phyloP scores from a whole-genome alignment of 768 basidiomycete species.

The Coprinopsis strossmayeri region DNA sequence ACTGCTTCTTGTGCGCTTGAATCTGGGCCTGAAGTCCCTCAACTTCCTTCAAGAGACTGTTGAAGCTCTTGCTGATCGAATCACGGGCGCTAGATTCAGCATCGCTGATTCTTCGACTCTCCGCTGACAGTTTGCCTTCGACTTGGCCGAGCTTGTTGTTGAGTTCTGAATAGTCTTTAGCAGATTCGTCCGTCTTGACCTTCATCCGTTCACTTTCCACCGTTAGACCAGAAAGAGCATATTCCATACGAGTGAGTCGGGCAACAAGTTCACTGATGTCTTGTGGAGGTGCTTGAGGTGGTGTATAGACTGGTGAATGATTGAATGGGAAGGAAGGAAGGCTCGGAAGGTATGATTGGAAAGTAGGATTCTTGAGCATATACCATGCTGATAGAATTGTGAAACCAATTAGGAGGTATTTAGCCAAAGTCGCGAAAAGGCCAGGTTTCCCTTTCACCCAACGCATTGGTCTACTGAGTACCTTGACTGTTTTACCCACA shows the following conservation, averaged over 20 bases:
- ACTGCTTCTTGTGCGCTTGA: conserved; percentile 19
- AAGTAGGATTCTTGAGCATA: conserved; percentile 31
- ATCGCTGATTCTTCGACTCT: conserved; percentile 31
- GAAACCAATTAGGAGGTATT: conserved; percentile 35
- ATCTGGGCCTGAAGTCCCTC: conserved; percentile 42
- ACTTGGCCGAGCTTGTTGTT: conserved; percentile 47
- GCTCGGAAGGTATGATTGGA: conserved; percentile 26
- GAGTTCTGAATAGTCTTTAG: conserved; percentile 44
- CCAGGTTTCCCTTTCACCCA: conserved; percentile 30
- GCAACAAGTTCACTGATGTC: conserved; percentile 60
- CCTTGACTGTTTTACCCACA: conserved; percentile 42
- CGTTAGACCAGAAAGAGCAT: conserved; percentile 53
- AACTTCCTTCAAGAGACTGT: conserved; percentile 49
- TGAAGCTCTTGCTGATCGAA: conserved; percentile 38
- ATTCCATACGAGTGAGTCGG: conserved; percentile 60
- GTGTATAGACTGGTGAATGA: conserved; percentile 33
- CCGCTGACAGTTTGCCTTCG: conserved; percentile 41
- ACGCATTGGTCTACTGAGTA: conserved; percentile 40
- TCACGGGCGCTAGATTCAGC: conserved; percentile 49
- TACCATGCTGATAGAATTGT: conserved; percentile 41
- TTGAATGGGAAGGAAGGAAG: conserved; percentile 26
- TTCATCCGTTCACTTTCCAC: conserved; percentile 46
- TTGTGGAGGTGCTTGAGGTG: conserved; percentile 55
- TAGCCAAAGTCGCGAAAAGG: conserved; percentile 25
- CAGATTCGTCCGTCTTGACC: conserved; percentile 45